Evolutionary conservation across 148 eudicot genomes (phyloP), one percentile per base, ranked within the genome.

Genomic region (Rhododendron ferrugineum): DNA sequence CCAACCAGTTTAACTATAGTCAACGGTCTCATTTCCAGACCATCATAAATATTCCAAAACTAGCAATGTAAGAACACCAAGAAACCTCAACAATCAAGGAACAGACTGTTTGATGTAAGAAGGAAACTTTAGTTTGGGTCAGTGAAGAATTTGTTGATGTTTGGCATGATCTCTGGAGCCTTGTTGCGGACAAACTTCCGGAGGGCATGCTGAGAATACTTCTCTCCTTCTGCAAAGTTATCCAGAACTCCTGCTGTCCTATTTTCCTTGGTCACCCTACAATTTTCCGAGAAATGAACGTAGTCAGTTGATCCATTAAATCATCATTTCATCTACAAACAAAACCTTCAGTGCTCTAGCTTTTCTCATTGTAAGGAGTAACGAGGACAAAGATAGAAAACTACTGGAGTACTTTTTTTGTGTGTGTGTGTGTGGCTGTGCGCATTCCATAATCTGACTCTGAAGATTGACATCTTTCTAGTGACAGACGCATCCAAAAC

Each of bases 171-270:
- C 90, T 95, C 95, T 0, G 96, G 90, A 42, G 94, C 40, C 94
- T 82, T 92, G 79, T 85, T 85, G 68, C 96, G 96, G 72, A 92
- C 98, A 89, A 83, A 95, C 89, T 90, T 94, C 88, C 98, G 88
- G 58, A 95, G 52, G n/a, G 84, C 28, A 85, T 95, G 94, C 85
- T 93, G 86, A 4, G 92, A 81, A 22, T 95, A 95, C 85, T 85
- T 93, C 88, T 94, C 94, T 32, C 98, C 98, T 86, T 95, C 98
- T 10, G 83, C 86, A 83, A 76, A 84, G 86, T 94, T 95, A 1
- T 95, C 98, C 87, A 94, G 83, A 36, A 95, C 78, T 50, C 98
- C 98, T 6, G 98, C 98, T 60, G 96, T 90, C 88, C 98, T 92
- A 74, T 90, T 91, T 87, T 94, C 96, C 89, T 95, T 95, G 42